Evolutionary conservation across 2,329 filamentous ascomycete genomes (phyloP), one percentile per base, ranked within the genome.

Genomic region (Pseudocercospora macadamiae): DNA sequence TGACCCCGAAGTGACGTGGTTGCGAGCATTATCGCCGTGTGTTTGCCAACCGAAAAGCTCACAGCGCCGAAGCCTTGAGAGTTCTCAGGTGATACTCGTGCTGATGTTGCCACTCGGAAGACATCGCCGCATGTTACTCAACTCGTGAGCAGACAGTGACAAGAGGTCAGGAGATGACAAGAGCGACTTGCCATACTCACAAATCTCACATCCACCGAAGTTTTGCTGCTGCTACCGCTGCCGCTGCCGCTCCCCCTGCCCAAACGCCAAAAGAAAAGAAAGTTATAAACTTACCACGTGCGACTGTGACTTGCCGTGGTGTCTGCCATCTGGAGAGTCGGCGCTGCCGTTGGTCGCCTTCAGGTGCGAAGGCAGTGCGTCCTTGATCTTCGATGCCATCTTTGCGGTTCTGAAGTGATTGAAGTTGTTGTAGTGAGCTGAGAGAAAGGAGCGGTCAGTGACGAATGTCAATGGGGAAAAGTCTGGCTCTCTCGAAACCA

Each of bases 291-390:
- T 86, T 79, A 89, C 89, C 86, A 93, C 90, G 78, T 93, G 89
- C 62, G 89, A 91, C 76, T 89, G 88, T 68, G 89, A 89, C 85
- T 93, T 93, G 79, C 89, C 89, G 77, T 93, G 89, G 74, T 91
- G 90, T 74, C 87, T 86, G 54, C 53, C 58, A 68, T 82, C 79
- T 32, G 45, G 23, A 57, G 61, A 67, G 55, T 74, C 73, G 57
- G 65, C 73, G 49, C 71, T 74, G 64, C 74, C 79, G 65, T 74
- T 74, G 60, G 78, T 77, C 63, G 87, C 56, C 84, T 91, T 93
- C 71, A 97, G 84, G 82, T 96, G 93, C 42, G 89, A 83, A 65
- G 93, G 91, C 70, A 97, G 81, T 65, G 90, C 89, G 78, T 85
- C 87, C 81, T 86, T 91, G 70, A 87, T 80, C 68, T 81, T 80